Evolutionary conservation across 1,284 basidiomycete genomes (phyloP).

Genomic region (Schizopora paradoxa): DNA sequence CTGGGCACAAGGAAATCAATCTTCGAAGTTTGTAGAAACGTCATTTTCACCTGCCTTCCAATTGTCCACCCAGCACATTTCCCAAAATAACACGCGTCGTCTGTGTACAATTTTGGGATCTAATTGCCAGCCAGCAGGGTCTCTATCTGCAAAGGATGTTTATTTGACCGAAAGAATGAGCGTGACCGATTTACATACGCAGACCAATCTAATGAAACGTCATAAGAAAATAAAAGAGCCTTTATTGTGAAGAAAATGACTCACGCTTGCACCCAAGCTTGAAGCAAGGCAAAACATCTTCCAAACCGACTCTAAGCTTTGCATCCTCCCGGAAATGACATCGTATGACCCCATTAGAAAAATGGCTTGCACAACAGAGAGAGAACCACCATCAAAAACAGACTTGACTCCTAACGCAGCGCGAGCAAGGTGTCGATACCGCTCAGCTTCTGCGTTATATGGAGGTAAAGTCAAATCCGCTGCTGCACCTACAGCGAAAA

Average conservation of each 20-base stretch:
- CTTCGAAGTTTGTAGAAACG: neutral
- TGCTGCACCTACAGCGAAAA: constrained; percentile 21
- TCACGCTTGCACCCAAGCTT: constrained; percentile 24
- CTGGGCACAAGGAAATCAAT: neutral
- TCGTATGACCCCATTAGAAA: constrained; percentile 24
- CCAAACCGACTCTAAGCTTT: constrained; percentile 25
- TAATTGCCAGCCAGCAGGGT: constrained; percentile 37
- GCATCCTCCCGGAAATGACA: constrained; percentile 21
- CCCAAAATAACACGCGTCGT: constrained; percentile 41
- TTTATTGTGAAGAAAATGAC: constrained; percentile 17
- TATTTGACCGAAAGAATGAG: neutral
- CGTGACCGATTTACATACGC: constrained; percentile 21
- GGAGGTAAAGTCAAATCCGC: constrained; percentile 17
- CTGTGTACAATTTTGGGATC: constrained; percentile 33
- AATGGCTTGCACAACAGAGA: constrained; percentile 29
- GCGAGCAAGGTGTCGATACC: constrained; percentile 23
- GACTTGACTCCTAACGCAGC: constrained; percentile 34
- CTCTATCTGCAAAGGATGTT: constrained; percentile 31
- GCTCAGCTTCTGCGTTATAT: constrained; percentile 21
- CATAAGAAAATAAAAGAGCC: constrained; percentile 2
- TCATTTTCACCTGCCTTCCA: constrained; percentile 27
- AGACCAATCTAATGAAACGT: constrained; percentile 25
- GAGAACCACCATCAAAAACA: constrained; percentile 31
- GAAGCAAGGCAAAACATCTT: constrained; percentile 22
- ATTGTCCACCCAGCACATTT: constrained; percentile 34